Evolutionary conservation across 352 stramenopile genomes (phyloP), one percentile per base, ranked within the genome.

Genomic region (Phytophthora pinifolia): DNA sequence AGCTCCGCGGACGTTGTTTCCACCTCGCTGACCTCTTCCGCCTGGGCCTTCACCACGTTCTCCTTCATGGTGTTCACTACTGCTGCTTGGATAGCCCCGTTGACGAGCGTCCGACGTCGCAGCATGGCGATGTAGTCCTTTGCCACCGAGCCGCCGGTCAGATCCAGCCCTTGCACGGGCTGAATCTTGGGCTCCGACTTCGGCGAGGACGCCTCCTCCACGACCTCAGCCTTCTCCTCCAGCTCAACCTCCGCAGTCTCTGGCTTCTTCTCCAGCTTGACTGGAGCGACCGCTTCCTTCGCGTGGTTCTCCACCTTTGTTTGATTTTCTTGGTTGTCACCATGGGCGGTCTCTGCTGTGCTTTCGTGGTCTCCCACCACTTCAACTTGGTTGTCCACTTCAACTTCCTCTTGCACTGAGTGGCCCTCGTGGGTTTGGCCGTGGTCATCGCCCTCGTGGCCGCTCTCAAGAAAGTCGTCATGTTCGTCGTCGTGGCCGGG

Each of bases 61-160:
- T 54, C 47, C 54, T 74, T 64, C 64, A 72, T 73, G 9, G 48
- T 59, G 36, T 60, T 62, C 35, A 74, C 54, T 35, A 76, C 67
- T 30, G 62, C 59, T 30, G 59, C 63, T 33, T 72, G 62, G n/a
- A 76, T 70, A 18, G 59, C 67, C 15, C 51, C 67, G 22, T 62
- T 35, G 27, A 67, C 58, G 13, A 68, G 45, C 25, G 54, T 46
- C 33, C 41, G 50, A 20, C 49, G 50, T 30, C 50, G 50, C 18
- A 62, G 38, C 50, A 54, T 62, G 13, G 58, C 44, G 15, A 66
- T 62, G 46, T 62, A 59, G 15, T 62, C 31, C 14, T 59, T 66
- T 35, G 62, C 45, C 20, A 66, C 45, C 4, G 10, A 9, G 4
- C 33, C 46, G 43, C 49, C 48, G 2, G 29, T 66, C 17, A 53